Base-by-base conservation (phyloP, 208 protist species). In the Novymonas esmeraldas region DNA sequence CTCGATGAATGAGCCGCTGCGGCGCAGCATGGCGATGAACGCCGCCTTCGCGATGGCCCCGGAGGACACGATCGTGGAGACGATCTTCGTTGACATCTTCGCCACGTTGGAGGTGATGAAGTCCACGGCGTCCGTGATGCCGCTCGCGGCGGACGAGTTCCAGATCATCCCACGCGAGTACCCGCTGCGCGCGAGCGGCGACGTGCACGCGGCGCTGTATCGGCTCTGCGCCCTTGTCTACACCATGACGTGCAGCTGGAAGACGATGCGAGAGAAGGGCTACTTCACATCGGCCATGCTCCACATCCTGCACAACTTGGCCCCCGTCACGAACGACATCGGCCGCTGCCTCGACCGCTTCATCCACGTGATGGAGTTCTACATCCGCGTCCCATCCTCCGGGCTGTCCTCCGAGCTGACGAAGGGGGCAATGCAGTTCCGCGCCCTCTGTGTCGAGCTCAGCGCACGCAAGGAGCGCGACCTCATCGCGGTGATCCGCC, bases 191-290 rank as follows among this genome's bases (percentile, higher is more conserved):
- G 84, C 87, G 18, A 79, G 74, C n/a, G 77, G 82, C 16, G 79
- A 85, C 44, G 57, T 94, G 2, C 78, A 90, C 67, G 76, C 81
- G 26, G 79, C 87, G 0, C 79, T 94, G 46, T 87, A 87, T 60
- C 87, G 81, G 22, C 71, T 86, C 39, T 90, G 82, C 58, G 71
- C 75, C 20, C 72, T 93, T 26, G 64, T 93, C 38, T 90, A 90
- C 63, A 86, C 73, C 0, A 93, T 93, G 84, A 60, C 82, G 20
- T 90, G 87, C 49, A 71, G 81, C 36, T 93, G 87, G 84, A 87
- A 90, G 76, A 67, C 79, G 34, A 89, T 93, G 87, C 75, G 84
- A 1, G 87, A 88, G 29, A 89, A 90, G 55, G 81, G 77, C 22
- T 93, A 93, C 64, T 93, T 93, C 44, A 90, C 87, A 22, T 34